Evolutionary conservation across 768 basidiomycete genomes (phyloP).

Genomic region (Mrakia gelida): DNA sequence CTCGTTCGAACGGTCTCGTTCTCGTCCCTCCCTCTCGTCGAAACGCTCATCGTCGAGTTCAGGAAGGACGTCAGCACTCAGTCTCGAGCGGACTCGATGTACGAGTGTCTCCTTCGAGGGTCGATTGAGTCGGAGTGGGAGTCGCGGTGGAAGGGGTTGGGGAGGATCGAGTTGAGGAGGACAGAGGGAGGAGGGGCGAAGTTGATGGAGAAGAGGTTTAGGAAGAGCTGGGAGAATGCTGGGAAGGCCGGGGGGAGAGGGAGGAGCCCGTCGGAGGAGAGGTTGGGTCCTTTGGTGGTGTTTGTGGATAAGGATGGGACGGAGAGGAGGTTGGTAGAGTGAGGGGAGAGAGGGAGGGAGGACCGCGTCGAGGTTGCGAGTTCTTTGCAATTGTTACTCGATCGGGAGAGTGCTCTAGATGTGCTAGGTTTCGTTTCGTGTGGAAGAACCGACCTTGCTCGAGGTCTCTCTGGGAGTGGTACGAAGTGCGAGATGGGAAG

Average conservation of each 20-base stretch:
- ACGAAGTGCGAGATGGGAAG: too few species aligned
- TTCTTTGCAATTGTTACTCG: too few species aligned
- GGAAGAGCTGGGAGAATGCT: neutral
- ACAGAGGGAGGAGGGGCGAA: neutral
- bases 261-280: neutral
- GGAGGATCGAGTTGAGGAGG: neutral
- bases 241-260: neutral
- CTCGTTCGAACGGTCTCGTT: neutral
- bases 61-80: neutral
- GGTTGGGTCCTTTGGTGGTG: neutral
- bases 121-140: neutral
- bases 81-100: neutral
- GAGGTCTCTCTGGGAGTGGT: too few species aligned
- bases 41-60: slow-evolving; percentile 1
- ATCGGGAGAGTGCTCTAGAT: too few species aligned
- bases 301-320: neutral
- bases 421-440: too few species aligned
- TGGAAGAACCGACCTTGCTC: too few species aligned
- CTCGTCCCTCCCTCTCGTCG: neutral
- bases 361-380: neutral
- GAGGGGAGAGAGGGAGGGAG: neutral
- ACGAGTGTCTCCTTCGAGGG: neutral
- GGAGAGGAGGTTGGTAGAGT: neutral
- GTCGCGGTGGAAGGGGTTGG: neutral
- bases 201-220: neutral